Conservation (phyloP, 345 rosid species). For the Aquilaria yunnanensis region DNA sequence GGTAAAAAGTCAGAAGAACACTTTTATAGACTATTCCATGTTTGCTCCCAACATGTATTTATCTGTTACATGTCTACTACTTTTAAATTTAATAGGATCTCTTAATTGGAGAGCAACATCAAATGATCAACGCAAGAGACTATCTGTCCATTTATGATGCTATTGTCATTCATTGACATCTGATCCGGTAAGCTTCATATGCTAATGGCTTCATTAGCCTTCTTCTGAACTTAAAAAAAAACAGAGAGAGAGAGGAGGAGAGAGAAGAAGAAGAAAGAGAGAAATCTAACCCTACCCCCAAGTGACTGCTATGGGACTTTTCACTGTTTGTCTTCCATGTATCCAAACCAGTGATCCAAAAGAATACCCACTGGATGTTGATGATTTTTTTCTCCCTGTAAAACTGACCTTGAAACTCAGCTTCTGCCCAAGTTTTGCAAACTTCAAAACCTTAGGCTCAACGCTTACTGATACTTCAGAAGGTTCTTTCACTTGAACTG, state of each 20-base stretch:
- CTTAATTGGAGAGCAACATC: too few relatives aligned
- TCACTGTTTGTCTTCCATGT: not conserved
- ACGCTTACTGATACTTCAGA: conserved; percentile 3
- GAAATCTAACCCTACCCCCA: conserved; percentile 1
- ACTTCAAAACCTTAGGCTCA: conserved; percentile 7
- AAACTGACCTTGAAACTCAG: conserved; percentile 11
- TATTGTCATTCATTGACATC: too few relatives aligned
- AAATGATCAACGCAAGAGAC: too few relatives aligned
- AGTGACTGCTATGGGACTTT: conserved; percentile 13
- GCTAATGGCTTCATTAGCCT: too few relatives aligned
- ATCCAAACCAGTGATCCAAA: conserved; percentile 9
- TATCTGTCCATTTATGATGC: too few relatives aligned
- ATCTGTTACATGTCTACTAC: too few relatives aligned
- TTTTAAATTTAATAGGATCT: too few relatives aligned
- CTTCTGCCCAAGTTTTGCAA: conserved; percentile 9
- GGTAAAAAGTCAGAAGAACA: not conserved
- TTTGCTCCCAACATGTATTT: too few relatives aligned
- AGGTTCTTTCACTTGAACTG: conserved; percentile 4
- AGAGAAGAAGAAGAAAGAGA: not conserved
- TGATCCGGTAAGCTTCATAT: too few relatives aligned
- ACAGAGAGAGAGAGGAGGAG: too few relatives aligned
- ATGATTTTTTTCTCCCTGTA: not conserved
- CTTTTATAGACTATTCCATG: too few relatives aligned
- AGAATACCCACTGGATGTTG: not conserved
- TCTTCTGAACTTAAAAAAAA: too few relatives aligned